Conservation (phyloP, 257 asterid genomes). For the Primulina tabacum region DNA sequence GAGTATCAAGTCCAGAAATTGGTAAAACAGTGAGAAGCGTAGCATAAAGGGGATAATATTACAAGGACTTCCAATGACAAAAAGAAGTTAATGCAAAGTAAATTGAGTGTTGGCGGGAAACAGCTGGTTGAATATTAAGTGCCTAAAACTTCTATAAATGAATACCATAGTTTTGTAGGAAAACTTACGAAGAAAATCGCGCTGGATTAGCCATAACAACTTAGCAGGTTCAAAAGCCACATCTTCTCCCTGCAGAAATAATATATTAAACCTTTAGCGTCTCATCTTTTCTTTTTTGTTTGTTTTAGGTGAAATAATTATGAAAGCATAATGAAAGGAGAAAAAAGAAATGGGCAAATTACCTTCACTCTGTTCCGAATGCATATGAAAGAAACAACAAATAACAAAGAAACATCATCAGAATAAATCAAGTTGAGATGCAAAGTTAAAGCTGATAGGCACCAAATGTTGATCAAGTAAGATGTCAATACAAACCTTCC, state of each 20-base stretch:
- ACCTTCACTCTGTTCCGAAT: conserved; percentile 83
- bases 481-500: conserved; percentile 64
- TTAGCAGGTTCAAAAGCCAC: conserved; percentile 97
- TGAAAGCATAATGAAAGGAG: conserved; percentile 3
- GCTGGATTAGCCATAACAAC: conserved; percentile 96
- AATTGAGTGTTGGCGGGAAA: not conserved
- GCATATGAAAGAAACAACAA: conserved; percentile 30
- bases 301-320: not conserved
- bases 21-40: not conserved
- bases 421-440: conserved; percentile 25
- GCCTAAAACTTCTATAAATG: conserved; percentile 3
- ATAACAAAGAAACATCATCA: conserved; percentile 28
- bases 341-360: conserved; percentile 20
- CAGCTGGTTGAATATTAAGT: not conserved
- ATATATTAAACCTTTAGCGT: conserved; percentile 17
- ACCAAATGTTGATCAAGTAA: conserved; percentile 7
- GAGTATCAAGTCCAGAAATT: conserved; percentile 25
- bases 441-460: conserved; percentile 13
- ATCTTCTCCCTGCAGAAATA: conserved; percentile 77
- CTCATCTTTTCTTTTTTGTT: conserved; percentile 6
- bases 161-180: not conserved
- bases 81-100: not conserved
- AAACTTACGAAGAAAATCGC: conserved; percentile 91
- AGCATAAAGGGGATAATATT: not conserved
- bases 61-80: conserved; percentile 7